Evolutionary conservation across 768 basidiomycete species (phyloP).

Genomic region (Trametes cubensis): DNA sequence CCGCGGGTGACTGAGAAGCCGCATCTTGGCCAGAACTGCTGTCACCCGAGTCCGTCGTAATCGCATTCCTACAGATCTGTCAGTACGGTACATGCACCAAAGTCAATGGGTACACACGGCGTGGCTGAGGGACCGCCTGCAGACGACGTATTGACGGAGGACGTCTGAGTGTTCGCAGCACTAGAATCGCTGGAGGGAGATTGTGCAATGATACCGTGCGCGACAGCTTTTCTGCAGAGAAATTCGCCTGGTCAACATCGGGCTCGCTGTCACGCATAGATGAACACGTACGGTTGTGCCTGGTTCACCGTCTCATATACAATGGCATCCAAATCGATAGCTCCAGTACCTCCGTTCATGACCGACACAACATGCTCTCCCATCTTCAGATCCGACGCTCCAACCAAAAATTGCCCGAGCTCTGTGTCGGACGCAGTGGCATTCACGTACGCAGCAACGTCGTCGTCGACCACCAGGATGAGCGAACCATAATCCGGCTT

Average conservation of each 20-base stretch:
- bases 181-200: slow-evolving; percentile 11
- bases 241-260: too few relatives aligned
- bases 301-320: slow-evolving; percentile 43
- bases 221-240: slow-evolving; percentile 1
- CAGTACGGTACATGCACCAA: too few relatives aligned
- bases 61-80: neutral
- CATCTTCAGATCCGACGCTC: slow-evolving; percentile 44
- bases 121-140: neutral
- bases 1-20: neutral
- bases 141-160: neutral
- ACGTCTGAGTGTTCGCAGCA: neutral
- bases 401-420: slow-evolving; percentile 46
- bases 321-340: slow-evolving; percentile 55
- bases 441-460: slow-evolving; percentile 38
- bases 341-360: slow-evolving; percentile 44
- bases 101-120: neutral
- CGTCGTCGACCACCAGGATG: slow-evolving; percentile 48
- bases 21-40: neutral
- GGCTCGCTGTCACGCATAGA: too few relatives aligned
- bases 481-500: slow-evolving; percentile 52
- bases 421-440: slow-evolving; percentile 36
- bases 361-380: slow-evolving; percentile 52
- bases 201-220: neutral
- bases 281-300: slow-evolving; percentile 41
- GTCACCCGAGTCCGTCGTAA: neutral